Evolutionary conservation across 257 asterid genomes (phyloP).

Genomic region (Penstemon davidsonii): DNA sequence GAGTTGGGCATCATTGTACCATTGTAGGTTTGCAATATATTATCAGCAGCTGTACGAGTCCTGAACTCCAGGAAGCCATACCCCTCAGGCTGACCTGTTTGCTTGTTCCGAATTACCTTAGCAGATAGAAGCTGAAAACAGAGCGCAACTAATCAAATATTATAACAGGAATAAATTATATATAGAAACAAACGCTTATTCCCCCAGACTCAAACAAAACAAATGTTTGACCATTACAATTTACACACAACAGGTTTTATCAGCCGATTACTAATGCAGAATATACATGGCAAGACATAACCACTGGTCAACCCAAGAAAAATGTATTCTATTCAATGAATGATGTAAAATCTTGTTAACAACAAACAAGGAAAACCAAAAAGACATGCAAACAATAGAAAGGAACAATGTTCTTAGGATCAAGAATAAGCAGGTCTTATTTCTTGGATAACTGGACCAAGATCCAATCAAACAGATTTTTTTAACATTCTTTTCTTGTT

Average conservation of each 20-base stretch:
- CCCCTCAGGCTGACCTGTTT: slow-evolving; percentile 72
- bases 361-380: background rate
- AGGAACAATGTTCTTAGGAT: background rate
- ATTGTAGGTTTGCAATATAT: slow-evolving; percentile 58
- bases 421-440: background rate
- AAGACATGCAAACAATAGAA: background rate
- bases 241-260: no score
- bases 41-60: slow-evolving; percentile 68
- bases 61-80: slow-evolving; percentile 87
- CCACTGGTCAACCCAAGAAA: background rate
- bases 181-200: no score
- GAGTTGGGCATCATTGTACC: slow-evolving; percentile 67
- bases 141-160: background rate
- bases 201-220: no score
- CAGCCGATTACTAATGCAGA: background rate
- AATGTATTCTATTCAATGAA: background rate
- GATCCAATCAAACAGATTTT: background rate
- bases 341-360: no score
- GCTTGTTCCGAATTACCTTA: slow-evolving; percentile 75
- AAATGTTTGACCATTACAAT: no score
- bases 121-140: slow-evolving; percentile 60
- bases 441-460: background rate
- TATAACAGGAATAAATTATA: background rate
- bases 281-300: background rate
- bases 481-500: background rate